A percentile compares a stretch with the other conserved stretches of the same genome.
phyloP scores from a whole-genome alignment of 2,329 filamentous ascomycete species.

The Cladophialophora yegresii region DNA sequence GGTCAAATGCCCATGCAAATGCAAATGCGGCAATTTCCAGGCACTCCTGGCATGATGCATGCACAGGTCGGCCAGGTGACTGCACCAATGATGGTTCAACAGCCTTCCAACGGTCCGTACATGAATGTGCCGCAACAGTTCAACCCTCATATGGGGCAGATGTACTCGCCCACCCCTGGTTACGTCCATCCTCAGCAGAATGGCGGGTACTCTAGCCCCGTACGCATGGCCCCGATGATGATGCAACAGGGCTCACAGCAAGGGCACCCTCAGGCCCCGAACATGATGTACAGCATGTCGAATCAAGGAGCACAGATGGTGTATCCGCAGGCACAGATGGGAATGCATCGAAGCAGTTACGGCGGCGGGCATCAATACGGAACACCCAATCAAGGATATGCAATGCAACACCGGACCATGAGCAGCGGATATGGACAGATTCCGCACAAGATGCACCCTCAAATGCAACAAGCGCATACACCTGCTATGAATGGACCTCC shows the following conservation, averaged over 20 bases:
- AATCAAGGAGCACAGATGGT: constrained; percentile 69
- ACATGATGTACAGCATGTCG: constrained; percentile 43
- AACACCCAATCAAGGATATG: constrained; percentile 65
- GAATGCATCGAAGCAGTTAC: constrained; percentile 61
- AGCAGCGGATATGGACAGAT: constrained; percentile 59
- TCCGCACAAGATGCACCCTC: constrained; percentile 47
- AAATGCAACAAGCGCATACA: constrained; percentile 39
- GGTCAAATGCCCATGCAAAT: constrained; percentile 62
- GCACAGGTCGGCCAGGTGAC: constrained; percentile 72
- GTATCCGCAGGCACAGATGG: constrained; percentile 68
- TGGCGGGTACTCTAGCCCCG: constrained; percentile 80
- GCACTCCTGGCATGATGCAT: constrained; percentile 70
- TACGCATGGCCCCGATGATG: constrained; percentile 87
- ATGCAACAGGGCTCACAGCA: constrained; percentile 91
- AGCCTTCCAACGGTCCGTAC: constrained; percentile 66
- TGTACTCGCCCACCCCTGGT: constrained; percentile 77
- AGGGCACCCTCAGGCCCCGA: constrained; percentile 74
- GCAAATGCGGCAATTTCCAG: constrained; percentile 70
- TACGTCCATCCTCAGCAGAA: constrained; percentile 64
- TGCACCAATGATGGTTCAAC: constrained; percentile 80
- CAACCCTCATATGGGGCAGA: constrained; percentile 68
- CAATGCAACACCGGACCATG: constrained; percentile 59
- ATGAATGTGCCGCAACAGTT: constrained; percentile 71
- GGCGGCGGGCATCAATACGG: constrained; percentile 64
- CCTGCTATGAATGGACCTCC: constrained; percentile 33